Conservation (phyloP, 1,139 yeast genomes). For the Trichomonascaceae sp. region DNA sequence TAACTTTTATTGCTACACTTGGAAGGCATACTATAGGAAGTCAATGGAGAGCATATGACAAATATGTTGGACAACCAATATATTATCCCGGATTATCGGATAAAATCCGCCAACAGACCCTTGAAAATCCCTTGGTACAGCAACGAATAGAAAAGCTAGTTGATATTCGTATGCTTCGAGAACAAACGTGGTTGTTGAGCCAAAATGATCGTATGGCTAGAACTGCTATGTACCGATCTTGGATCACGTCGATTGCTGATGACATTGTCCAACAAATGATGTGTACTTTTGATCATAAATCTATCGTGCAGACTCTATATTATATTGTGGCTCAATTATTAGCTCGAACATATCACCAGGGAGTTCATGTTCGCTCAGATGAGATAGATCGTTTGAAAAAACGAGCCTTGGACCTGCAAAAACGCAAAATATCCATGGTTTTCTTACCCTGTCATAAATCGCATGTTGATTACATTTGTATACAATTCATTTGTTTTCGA, state of each 20-base stretch:
- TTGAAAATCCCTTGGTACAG: slow-evolving; percentile 29
- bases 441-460: slow-evolving; percentile 53
- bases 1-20: slow-evolving; percentile 28
- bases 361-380: slow-evolving; percentile 35
- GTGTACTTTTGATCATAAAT: slow-evolving; percentile 32
- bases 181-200: slow-evolving; percentile 17
- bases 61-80: slow-evolving; percentile 34
- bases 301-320: slow-evolving; percentile 31
- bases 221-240: slow-evolving; percentile 23
- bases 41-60: slow-evolving; percentile 35
- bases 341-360: slow-evolving; percentile 39
- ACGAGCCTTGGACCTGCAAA: slow-evolving; percentile 33
- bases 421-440: slow-evolving; percentile 34
- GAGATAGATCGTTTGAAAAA: slow-evolving; percentile 32
- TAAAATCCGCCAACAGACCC: slow-evolving; percentile 26
- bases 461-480: slow-evolving; percentile 58
- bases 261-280: slow-evolving; percentile 31
- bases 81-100: slow-evolving; percentile 33
- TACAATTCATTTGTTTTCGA: slow-evolving; percentile 53
- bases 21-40: slow-evolving; percentile 32
- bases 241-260: slow-evolving; percentile 30
- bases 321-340: slow-evolving; percentile 37
- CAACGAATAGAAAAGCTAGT: slow-evolving; percentile 31
- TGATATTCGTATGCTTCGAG: slow-evolving; percentile 28
- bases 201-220: slow-evolving; percentile 24